These are phyloP conservation scores for Ustilaginoidea virens DNA, from an alignment of 2,329 filamentous ascomycete genomes.

Conservation along the genomic window DNA sequence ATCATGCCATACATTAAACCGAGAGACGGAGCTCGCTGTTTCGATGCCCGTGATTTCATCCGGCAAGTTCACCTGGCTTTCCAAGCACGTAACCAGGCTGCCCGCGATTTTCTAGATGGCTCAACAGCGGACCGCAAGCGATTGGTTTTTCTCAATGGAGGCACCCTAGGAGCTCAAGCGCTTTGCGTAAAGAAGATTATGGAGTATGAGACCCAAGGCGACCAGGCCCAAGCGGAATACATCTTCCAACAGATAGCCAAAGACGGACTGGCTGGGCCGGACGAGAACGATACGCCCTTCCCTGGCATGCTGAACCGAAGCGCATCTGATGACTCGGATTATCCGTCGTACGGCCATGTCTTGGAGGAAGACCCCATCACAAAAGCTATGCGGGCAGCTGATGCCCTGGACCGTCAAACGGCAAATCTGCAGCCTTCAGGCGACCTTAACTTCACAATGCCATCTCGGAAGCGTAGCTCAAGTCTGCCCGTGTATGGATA, in stretches of 20 bases:
- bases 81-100: slow-evolving; percentile 28
- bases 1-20: slow-evolving; percentile 4
- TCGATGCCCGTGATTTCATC: slow-evolving; percentile 24
- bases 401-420: slow-evolving; percentile 39
- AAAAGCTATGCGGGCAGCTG: slow-evolving; percentile 42
- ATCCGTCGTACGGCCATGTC: no score
- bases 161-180: slow-evolving; percentile 36
- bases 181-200: slow-evolving; percentile 40
- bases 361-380: slow-evolving; percentile 34
- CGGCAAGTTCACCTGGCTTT: slow-evolving; percentile 35
- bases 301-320: no score
- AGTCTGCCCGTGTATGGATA: slow-evolving; percentile 33
- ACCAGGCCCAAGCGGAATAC: slow-evolving; percentile 31
- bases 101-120: slow-evolving; percentile 32
- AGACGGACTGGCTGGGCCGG: slow-evolving; percentile 27
- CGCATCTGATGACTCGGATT: no score
- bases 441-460: slow-evolving; percentile 30
- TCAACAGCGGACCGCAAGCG: slow-evolving; percentile 31
- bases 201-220: slow-evolving; percentile 32
- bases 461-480: slow-evolving; percentile 27
- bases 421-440: slow-evolving; percentile 34
- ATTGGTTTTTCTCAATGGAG: slow-evolving; percentile 45
- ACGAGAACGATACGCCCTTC: no score
- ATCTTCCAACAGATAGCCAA: slow-evolving; percentile 36
- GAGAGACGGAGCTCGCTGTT: slow-evolving; percentile 3